Base-by-base conservation (phyloP, 1,139 yeast species). In the Geotrichum candidum region DNA sequence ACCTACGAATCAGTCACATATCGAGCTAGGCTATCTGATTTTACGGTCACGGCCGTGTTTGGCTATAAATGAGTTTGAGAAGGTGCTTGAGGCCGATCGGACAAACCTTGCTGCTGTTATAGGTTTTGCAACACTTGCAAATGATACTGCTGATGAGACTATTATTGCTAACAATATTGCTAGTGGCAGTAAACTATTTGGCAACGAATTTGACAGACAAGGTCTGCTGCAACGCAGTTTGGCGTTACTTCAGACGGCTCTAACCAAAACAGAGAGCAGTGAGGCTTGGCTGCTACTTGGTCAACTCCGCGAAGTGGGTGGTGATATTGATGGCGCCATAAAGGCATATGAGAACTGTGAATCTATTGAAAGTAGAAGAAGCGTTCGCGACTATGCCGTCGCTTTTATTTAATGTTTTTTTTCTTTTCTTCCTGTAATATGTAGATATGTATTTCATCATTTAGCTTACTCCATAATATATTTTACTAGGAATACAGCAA, bases 261-360 rank as follows among this genome's bases (percentile, higher is more conserved):
- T 38, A 18, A 38, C 45, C n/a, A 38, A 38, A 38, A 18, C 13
- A 38, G 18, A 38, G 18, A 38, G n/a, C 18, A 38, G 45, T 38
- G 96, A 90, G 71, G 80, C 87, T 13, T 88, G 95, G 90, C 86
- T 84, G 81, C 80, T 82, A 63, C 77, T 89, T 64, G 83, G 91
- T 3, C 76, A 81, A 67, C 79, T 88, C 46, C 87, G 87, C 71
- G 92, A 86, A 67, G 75, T 72, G 38, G 78, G 83, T 55, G 87
- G 83, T 55, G 90, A 88, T 68, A 78, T 77, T 63, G 74, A 78
- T 1, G 76, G 81, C 61, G 78, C 84, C 63, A 80, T 82, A 33
- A 72, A 78, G 58, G 80, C 88, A 41, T 77, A 88, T 65, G 84
- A 91, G 86, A 82, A 77, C 69, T 82, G 90, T 70, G 81, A 89